Conservation (phyloP, 345 rosid species). For the Pugionium cornutum region DNA sequence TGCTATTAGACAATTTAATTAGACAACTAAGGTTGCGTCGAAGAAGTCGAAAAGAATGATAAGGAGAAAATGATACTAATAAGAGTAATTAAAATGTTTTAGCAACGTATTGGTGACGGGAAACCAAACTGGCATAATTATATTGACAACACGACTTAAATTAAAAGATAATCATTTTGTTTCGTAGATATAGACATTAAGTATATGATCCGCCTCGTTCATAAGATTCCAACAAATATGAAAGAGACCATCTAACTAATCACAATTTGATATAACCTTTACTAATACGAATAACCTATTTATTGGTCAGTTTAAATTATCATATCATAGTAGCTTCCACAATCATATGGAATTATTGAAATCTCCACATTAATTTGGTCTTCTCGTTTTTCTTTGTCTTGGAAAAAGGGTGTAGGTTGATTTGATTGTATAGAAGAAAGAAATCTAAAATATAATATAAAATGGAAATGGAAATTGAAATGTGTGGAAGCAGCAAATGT, state of each 20-base stretch:
- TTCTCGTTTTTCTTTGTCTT: neutral
- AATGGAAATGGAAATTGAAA: neutral
- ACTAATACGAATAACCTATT: neutral
- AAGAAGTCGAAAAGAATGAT: too few relatives aligned
- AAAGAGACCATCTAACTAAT: conserved; percentile 29
- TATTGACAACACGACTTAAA: conserved; percentile 37
- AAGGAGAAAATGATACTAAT: too few relatives aligned
- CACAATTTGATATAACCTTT: conserved; percentile 3
- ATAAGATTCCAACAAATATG: conserved; percentile 38
- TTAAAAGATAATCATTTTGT: conserved; percentile 29
- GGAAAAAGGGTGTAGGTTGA: too few relatives aligned
- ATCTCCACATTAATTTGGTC: conserved; percentile 13
- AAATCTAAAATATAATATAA: too few relatives aligned
- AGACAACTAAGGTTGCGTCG: too few relatives aligned
- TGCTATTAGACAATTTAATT: too few relatives aligned
- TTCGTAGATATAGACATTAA: conserved; percentile 30
- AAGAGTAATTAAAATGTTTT: conserved; percentile 1
- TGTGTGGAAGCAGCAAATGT: conserved; percentile 31
- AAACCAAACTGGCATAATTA: conserved; percentile 35
- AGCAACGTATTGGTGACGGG: conserved; percentile 24
- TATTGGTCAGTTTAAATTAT: too few relatives aligned
- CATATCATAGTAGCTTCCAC: conserved; percentile 20
- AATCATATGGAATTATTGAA: conserved; percentile 32
- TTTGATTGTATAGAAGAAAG: neutral
- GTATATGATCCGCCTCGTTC: conserved; percentile 34